phyloP scores from a whole-genome alignment of 805 yeast species.

The Kodamaea jinghongensis region DNA sequence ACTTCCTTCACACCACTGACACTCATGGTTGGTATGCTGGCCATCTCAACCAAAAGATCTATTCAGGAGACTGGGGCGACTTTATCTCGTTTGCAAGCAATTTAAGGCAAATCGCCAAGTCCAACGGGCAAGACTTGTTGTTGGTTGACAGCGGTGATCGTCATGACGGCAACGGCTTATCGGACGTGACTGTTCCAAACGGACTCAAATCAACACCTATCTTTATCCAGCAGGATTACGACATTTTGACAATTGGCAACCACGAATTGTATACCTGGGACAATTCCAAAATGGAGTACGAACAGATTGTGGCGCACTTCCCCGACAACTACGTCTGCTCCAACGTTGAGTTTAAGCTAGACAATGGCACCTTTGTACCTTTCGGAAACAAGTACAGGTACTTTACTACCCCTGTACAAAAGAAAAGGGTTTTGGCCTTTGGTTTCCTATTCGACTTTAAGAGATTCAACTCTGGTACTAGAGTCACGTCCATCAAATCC shows the following conservation, averaged over 20 bases:
- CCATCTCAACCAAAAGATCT: conserved; percentile 73
- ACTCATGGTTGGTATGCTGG: conserved; percentile 98
- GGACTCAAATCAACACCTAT: conserved; percentile 63
- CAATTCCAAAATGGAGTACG: conserved; percentile 64
- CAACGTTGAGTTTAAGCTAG: conserved; percentile 59
- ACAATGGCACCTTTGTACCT: conserved; percentile 47
- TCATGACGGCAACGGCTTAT: conserved; percentile 90
- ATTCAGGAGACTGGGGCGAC: conserved; percentile 91
- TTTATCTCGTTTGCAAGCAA: conserved; percentile 64
- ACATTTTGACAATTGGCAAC: conserved; percentile 81
- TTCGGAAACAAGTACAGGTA: conserved; percentile 68
- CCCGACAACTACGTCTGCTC: conserved; percentile 67
- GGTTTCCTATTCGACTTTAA: conserved; percentile 79
- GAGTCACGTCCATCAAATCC: conserved; percentile 60
- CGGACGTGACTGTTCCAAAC: conserved; percentile 74
- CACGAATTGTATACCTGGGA: conserved; percentile 80
- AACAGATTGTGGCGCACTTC: conserved; percentile 53
- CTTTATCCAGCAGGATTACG: conserved; percentile 66
- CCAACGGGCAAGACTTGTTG: conserved; percentile 57
- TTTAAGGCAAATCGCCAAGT: conserved; percentile 44
- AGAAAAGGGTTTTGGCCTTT: conserved; percentile 57
- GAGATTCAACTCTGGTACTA: conserved; percentile 55
- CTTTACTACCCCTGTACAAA: conserved; percentile 58
- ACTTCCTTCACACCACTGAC: conserved; percentile 92
- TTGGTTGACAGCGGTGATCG: conserved; percentile 89